These are phyloP conservation scores for Pythium biforme DNA, from an alignment of 352 stramenopile genomes.

Conservation along the genomic window DNA sequence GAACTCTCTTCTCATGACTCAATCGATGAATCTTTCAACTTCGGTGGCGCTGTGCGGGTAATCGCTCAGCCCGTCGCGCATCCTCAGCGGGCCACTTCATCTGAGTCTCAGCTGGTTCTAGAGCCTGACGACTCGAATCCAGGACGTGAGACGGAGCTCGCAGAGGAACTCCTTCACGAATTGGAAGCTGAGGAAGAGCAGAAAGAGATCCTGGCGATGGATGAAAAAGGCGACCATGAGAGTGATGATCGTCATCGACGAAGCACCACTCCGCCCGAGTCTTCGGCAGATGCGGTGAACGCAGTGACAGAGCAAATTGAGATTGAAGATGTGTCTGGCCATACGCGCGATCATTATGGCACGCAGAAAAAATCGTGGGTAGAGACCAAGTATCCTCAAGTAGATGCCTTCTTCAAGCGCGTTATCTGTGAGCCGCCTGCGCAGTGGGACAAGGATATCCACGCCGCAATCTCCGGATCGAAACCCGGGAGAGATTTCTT, in stretches of 20 bases:
- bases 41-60: slow-evolving; percentile 13
- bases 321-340: slow-evolving; percentile 50
- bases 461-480: slow-evolving; percentile 70
- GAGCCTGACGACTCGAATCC: slow-evolving; percentile 10
- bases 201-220: slow-evolving; percentile 1
- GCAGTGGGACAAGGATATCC: slow-evolving; percentile 87
- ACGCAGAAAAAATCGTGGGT: slow-evolving; percentile 53
- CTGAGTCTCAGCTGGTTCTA: neutral
- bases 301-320: slow-evolving; percentile 62
- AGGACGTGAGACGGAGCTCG: slow-evolving; percentile 13
- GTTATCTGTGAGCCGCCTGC: slow-evolving; percentile 62
- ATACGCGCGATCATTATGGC: slow-evolving; percentile 30
- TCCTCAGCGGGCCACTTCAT: neutral
- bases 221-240: slow-evolving; percentile 7
- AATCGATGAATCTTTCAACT: slow-evolving; percentile 68
- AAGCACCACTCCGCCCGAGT: slow-evolving; percentile 6
- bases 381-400: slow-evolving; percentile 44
- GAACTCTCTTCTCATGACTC: slow-evolving; percentile 69
- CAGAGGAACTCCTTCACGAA: slow-evolving; percentile 27
- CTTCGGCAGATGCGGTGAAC: slow-evolving; percentile 13
- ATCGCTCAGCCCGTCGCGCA: neutral
- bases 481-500: slow-evolving; percentile 83
- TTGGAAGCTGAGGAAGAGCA: slow-evolving; percentile 28
- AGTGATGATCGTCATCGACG: slow-evolving; percentile 1
- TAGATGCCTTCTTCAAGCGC: slow-evolving; percentile 57